Conservation (phyloP, 2,329 filamentous ascomycete species). For the Monosporascus sp. region DNA sequence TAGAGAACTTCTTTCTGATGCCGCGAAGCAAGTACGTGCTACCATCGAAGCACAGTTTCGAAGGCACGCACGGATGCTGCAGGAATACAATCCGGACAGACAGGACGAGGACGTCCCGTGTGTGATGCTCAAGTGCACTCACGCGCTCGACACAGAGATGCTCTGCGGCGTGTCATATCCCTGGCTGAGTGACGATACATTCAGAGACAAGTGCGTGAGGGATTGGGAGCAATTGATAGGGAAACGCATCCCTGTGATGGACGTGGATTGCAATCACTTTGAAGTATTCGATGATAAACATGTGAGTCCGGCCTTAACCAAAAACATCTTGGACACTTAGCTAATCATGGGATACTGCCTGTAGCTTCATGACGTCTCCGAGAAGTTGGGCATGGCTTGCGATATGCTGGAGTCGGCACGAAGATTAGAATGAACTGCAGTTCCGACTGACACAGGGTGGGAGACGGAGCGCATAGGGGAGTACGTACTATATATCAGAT, state of each 20-base stretch:
- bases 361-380: neutral
- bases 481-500: no score
- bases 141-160: constrained; percentile 14
- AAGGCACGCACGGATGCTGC: constrained; percentile 7
- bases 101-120: constrained; percentile 5
- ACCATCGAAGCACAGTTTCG: constrained; percentile 3
- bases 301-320: constrained; percentile 3
- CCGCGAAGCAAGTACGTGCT: neutral
- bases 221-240: constrained; percentile 21
- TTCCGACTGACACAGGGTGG: no score
- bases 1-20: neutral
- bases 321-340: neutral
- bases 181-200: constrained; percentile 9
- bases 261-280: constrained; percentile 26
- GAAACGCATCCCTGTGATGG: constrained; percentile 15
- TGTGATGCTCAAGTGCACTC: constrained; percentile 15
- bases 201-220: constrained; percentile 2
- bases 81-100: constrained; percentile 5
- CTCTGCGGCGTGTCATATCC: constrained; percentile 16
- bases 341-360: neutral
- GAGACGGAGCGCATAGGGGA: no score
- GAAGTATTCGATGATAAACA: constrained; percentile 17
- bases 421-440: no score
- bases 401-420: neutral
- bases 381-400: neutral